phyloP scores from a whole-genome alignment of 495 filamentous ascomycete species.

The Tuber aestivum region DNA sequence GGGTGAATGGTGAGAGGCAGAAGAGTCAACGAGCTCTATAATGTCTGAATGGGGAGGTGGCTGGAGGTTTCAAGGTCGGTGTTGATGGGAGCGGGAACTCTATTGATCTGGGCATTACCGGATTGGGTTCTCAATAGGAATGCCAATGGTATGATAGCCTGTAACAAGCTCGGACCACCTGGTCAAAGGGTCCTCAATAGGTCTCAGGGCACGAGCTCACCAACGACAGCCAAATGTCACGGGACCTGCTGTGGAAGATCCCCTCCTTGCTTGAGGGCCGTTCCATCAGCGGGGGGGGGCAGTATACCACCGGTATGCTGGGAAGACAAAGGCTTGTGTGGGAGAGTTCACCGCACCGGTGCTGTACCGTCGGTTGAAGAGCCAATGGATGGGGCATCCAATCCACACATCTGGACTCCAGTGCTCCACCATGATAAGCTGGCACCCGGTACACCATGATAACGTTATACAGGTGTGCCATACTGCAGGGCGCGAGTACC shows the following conservation, averaged over 20 bases:
- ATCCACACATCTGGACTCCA: not conserved
- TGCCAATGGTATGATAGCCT: not conserved
- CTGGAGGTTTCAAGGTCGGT: not conserved
- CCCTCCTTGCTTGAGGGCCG: not conserved
- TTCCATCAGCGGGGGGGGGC: not conserved
- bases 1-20: not conserved
- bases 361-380: not conserved
- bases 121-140: slow-evolving; percentile 32
- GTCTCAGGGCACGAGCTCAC: not conserved
- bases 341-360: not conserved
- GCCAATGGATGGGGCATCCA: not conserved
- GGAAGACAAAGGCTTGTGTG: not conserved
- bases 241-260: not conserved
- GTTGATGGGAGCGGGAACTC: not conserved
- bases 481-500: not conserved
- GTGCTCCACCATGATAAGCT: not conserved
- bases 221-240: not conserved
- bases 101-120: slow-evolving; percentile 10
- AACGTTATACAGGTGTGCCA: not conserved
- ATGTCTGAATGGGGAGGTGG: not conserved
- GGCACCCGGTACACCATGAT: not conserved
- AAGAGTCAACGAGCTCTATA: slow-evolving; percentile 3
- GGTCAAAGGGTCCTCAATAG: not conserved
- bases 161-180: not conserved
- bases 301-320: not conserved